Conservation (phyloP, 805 yeast genomes). For the Maudiozyma bulderi region DNA sequence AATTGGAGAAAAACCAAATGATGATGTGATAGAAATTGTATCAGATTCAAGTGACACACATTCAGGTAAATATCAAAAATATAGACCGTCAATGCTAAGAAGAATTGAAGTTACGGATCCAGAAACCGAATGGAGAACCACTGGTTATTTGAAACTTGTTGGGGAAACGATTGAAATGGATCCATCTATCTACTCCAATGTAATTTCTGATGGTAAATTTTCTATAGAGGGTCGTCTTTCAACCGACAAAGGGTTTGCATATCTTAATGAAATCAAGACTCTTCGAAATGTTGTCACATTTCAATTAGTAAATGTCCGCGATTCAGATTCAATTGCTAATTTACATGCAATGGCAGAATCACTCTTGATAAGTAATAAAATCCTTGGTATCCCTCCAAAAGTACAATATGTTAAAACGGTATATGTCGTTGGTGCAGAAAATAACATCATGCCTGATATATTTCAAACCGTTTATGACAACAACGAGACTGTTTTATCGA, state of each 20-base stretch:
- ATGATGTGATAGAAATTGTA: background rate
- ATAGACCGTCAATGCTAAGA: background rate
- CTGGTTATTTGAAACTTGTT: slow-evolving; percentile 9
- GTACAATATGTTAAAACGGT: slow-evolving; percentile 14
- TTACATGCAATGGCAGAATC: slow-evolving; percentile 10
- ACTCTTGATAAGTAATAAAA: slow-evolving; percentile 11
- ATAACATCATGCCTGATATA: slow-evolving; percentile 11
- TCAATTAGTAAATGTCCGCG: slow-evolving; percentile 6
- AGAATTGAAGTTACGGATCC: slow-evolving; percentile 7
- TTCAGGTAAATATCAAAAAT: no score
- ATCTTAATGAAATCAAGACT: slow-evolving; percentile 16
- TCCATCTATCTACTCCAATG: slow-evolving; percentile 10
- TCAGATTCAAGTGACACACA: background rate
- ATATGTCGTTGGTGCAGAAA: slow-evolving; percentile 29
- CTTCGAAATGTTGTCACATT: slow-evolving; percentile 16
- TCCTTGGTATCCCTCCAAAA: slow-evolving; percentile 17
- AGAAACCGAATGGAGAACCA: slow-evolving; percentile 8
- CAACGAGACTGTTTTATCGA: background rate
- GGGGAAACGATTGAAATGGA: slow-evolving; percentile 12
- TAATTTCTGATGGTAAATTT: slow-evolving; percentile 29
- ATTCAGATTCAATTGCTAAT: slow-evolving; percentile 12
- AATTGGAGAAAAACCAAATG: background rate
- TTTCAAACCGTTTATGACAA: slow-evolving; percentile 2
- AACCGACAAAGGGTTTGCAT: slow-evolving; percentile 14
- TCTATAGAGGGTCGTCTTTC: slow-evolving; percentile 27